A percentile compares a stretch with the other conserved stretches of the same genome.
Conservation (phyloP, 2,329 filamentous ascomycete genomes). For the Nothomitra cinnamomea region DNA sequence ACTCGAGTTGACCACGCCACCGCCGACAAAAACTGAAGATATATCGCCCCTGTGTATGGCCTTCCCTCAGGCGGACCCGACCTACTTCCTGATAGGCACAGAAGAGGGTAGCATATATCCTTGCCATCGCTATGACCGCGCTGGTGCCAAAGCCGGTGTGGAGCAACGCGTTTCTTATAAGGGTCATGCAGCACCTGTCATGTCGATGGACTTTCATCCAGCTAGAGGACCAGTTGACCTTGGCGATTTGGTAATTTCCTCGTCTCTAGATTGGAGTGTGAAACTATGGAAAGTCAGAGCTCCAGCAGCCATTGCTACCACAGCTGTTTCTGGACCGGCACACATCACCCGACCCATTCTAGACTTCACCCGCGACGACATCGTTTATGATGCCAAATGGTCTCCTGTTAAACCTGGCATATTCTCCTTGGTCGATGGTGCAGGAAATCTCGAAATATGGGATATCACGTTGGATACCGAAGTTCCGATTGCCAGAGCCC, state of each 20-base stretch:
- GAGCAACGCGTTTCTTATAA: conserved; percentile 77
- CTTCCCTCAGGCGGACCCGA: conserved; percentile 88
- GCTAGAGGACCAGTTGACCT: conserved; percentile 83
- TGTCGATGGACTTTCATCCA: conserved; percentile 92
- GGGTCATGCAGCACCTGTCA: conserved; percentile 84
- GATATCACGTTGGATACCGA: conserved; percentile 86
- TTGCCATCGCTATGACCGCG: conserved; percentile 92
- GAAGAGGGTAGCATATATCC: conserved; percentile 95
- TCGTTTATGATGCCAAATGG: conserved; percentile 94
- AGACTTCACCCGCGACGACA: conserved; percentile 84
- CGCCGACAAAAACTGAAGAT: conserved; percentile 74
- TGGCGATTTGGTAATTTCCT: conserved; percentile 82
- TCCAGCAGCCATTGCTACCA: conserved; percentile 45
- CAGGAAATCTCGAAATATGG: conserved; percentile 85
- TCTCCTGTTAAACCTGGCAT: conserved; percentile 86
- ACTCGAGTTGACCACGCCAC: conserved; percentile 70
- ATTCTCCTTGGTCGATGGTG: conserved; percentile 87
- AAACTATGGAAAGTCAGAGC: conserved; percentile 91
- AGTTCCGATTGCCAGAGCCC: conserved; percentile 69
- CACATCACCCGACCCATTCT: conserved; percentile 55
- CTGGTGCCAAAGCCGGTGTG: conserved; percentile 89
- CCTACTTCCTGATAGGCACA: conserved; percentile 91
- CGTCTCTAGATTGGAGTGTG: conserved; percentile 89
- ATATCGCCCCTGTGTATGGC: conserved; percentile 87
- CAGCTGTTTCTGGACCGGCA: conserved; percentile 20